A percentile compares a stretch with the other conserved stretches of the same genome.
phyloP scores from a whole-genome alignment of 352 stramenopile species.

The Pseudoperonospora humuli region DNA sequence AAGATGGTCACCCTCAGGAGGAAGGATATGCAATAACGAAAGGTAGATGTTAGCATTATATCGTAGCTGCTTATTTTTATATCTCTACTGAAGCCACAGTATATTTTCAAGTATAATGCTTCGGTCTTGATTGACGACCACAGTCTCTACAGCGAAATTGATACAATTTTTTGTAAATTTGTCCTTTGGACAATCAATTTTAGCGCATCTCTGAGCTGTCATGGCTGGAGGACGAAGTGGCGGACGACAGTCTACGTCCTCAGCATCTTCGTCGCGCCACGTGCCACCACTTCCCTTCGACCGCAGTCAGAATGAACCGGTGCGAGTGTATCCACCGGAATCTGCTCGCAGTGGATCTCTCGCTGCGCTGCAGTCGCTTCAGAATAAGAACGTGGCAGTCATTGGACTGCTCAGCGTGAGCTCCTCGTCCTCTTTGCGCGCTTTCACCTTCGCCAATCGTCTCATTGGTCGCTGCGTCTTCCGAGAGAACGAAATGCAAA shows the following conservation, averaged over 20 bases:
- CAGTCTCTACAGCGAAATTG: no score
- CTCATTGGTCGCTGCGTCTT: conserved; percentile 57
- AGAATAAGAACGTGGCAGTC: conserved; percentile 32
- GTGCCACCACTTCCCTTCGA: conserved; percentile 24
- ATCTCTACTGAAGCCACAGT: no score
- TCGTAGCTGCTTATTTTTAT: no score
- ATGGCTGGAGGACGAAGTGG: conserved; percentile 10
- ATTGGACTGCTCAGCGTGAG: conserved; percentile 43
- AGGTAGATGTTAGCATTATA: no score
- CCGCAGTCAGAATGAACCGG: conserved; percentile 30
- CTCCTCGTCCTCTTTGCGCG: conserved; percentile 22
- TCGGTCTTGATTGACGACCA: no score
- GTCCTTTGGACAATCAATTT: neutral
- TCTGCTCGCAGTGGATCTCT: conserved; percentile 8
- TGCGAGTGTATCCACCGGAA: conserved; percentile 52
- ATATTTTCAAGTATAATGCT: no score
- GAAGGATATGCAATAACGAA: no score
- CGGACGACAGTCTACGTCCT: conserved; percentile 4
- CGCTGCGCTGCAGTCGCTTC: conserved; percentile 33
- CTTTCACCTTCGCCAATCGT: conserved; percentile 50
- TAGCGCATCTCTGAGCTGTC: neutral
- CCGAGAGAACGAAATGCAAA: conserved; percentile 21
- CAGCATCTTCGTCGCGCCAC: conserved; percentile 6
- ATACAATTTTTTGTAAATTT: neutral
- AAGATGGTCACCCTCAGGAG: no score